phyloP scores from a whole-genome alignment of 2,329 filamentous ascomycete species.

The Hyphodiscus sp. region DNA sequence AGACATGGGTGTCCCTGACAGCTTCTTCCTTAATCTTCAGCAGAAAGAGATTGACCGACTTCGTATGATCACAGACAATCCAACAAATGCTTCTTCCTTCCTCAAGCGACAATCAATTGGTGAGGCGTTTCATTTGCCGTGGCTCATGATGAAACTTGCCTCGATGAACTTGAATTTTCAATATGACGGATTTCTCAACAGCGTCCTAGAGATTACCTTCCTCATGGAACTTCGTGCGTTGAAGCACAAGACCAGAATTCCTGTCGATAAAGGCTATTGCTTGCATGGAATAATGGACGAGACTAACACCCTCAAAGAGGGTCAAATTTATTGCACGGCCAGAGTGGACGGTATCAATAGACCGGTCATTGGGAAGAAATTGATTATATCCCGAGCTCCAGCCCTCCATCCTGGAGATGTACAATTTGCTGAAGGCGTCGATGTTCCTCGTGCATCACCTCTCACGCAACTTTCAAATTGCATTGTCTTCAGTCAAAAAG shows the following conservation, averaged over 20 bases:
- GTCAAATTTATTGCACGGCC: slow-evolving; percentile 61
- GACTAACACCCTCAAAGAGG: slow-evolving; percentile 58
- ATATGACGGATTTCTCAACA: slow-evolving; percentile 62
- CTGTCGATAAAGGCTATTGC: slow-evolving; percentile 62
- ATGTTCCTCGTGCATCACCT: slow-evolving; percentile 53
- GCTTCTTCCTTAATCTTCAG: slow-evolving; percentile 61
- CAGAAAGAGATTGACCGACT: slow-evolving; percentile 53
- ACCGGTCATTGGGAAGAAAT: slow-evolving; percentile 16
- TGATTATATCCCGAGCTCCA: slow-evolving; percentile 69
- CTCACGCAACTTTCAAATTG: slow-evolving; percentile 62
- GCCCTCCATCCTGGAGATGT: slow-evolving; percentile 79
- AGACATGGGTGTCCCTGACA: slow-evolving; percentile 56
- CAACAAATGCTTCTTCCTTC: slow-evolving; percentile 59
- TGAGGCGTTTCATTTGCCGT: slow-evolving; percentile 51
- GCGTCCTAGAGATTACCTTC: slow-evolving; percentile 62
- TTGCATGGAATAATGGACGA: slow-evolving; percentile 83
- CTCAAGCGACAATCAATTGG: slow-evolving; percentile 57
- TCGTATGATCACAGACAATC: slow-evolving; percentile 49
- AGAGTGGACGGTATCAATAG: slow-evolving; percentile 32
- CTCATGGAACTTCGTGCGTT: slow-evolving; percentile 65
- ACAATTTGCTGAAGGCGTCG: slow-evolving; percentile 56
- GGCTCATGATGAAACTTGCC: slow-evolving; percentile 54
- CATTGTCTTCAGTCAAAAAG: slow-evolving; percentile 69
- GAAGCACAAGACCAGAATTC: slow-evolving; percentile 74
- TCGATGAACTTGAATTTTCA: slow-evolving; percentile 57